phyloP scores from a whole-genome alignment of 75 land plant genomes.

The Selaginella moellendorffii region DNA sequence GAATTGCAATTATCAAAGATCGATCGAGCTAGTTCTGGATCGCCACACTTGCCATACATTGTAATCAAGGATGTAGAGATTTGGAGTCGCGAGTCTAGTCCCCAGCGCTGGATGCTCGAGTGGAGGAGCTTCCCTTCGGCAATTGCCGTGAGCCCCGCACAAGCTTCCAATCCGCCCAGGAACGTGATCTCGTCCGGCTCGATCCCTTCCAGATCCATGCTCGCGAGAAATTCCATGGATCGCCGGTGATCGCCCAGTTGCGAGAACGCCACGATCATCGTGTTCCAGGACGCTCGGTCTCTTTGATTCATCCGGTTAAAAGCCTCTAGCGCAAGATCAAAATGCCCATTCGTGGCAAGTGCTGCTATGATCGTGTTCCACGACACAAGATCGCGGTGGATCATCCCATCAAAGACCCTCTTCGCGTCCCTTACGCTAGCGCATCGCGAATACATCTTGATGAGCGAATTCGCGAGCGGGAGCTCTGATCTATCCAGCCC shows the following conservation, averaged over 20 bases:
- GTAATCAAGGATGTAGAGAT: neutral
- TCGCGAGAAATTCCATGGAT: neutral
- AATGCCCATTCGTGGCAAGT: no score
- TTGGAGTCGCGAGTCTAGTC: neutral
- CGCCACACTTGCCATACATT: neutral
- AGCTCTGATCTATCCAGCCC: no score
- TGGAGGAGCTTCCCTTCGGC: neutral
- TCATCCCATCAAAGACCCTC: no score
- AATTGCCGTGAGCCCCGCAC: neutral
- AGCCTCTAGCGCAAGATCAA: no score
- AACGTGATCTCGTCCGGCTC: no score
- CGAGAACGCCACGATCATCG: conserved; percentile 19
- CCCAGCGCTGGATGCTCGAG: neutral
- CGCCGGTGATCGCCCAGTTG: neutral
- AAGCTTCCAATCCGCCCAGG: no score
- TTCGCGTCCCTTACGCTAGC: no score
- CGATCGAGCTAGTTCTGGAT: neutral
- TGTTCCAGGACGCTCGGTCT: conserved; percentile 26
- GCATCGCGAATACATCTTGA: no score
- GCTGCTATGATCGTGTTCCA: no score
- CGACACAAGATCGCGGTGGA: no score
- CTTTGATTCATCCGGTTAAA: neutral
- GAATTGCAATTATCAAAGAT: neutral
- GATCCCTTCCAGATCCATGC: no score
- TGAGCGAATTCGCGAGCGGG: no score